These are phyloP conservation scores for Tothia fuscella DNA, from an alignment of 2,329 filamentous ascomycete species.

Conservation along the genomic window DNA sequence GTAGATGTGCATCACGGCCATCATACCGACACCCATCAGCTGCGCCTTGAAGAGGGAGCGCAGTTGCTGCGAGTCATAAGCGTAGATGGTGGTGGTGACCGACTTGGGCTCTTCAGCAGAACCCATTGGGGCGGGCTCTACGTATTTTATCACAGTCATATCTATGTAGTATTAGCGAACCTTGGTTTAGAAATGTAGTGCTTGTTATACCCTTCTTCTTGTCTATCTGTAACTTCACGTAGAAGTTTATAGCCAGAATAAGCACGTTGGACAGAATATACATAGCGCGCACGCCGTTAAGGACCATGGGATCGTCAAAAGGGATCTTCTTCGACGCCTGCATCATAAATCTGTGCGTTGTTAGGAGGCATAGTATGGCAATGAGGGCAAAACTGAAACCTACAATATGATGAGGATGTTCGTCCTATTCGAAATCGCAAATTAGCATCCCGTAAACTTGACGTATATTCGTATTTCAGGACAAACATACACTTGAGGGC, in stretches of 20 bases:
- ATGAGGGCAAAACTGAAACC: not conserved
- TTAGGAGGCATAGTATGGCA: slow-evolving; percentile 6
- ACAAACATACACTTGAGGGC: slow-evolving; percentile 18
- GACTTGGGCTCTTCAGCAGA: slow-evolving; percentile 90
- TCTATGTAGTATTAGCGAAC: slow-evolving; percentile 42
- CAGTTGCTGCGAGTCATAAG: slow-evolving; percentile 84
- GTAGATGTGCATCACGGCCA: slow-evolving; percentile 97
- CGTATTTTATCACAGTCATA: slow-evolving; percentile 94
- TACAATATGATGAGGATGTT: slow-evolving; percentile 84
- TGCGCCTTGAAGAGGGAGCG: slow-evolving; percentile 77
- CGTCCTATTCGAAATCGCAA: slow-evolving; percentile 43
- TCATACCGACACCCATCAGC: slow-evolving; percentile 95
- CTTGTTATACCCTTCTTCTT: slow-evolving; percentile 77
- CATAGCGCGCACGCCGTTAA: slow-evolving; percentile 50
- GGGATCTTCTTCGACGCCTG: slow-evolving; percentile 93
- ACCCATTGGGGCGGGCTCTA: slow-evolving; percentile 89
- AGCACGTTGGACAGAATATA: slow-evolving; percentile 66
- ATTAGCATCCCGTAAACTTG: not conserved
- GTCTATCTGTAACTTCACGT: slow-evolving; percentile 75
- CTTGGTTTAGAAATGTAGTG: not conserved
- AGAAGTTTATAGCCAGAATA: slow-evolving; percentile 75
- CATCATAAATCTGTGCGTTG: slow-evolving; percentile 60
- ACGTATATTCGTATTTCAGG: not conserved
- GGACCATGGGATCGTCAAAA: slow-evolving; percentile 73
- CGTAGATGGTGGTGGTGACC: slow-evolving; percentile 89